Conservation (phyloP, 176 grass and related monocot genomes). For the Sorghum bicolor region DNA sequence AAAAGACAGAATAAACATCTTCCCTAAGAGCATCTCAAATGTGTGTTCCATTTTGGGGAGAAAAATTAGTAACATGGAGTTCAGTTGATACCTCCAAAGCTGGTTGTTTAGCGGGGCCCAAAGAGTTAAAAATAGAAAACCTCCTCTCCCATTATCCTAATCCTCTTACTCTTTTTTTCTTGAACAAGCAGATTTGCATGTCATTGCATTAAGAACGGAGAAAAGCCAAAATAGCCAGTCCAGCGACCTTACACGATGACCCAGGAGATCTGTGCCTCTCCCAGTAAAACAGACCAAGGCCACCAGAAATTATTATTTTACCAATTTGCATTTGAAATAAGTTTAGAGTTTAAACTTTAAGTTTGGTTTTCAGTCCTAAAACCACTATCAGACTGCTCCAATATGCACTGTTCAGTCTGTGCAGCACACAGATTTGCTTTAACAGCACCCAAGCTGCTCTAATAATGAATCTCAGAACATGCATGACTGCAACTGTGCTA, state of each 20-base stretch:
- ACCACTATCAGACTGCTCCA: background rate
- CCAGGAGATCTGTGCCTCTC: background rate
- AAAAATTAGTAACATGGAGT: background rate
- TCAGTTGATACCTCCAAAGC: background rate
- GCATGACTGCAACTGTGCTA: background rate
- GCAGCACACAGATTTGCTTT: background rate
- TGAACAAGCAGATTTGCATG: background rate
- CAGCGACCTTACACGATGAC: background rate
- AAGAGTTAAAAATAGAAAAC: background rate
- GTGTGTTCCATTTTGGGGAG: background rate
- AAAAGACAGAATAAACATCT: slow-evolving; percentile 24
- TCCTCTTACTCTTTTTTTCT: background rate
- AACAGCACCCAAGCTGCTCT: background rate
- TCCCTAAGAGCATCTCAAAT: background rate
- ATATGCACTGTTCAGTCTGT: background rate
- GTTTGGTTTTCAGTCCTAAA: background rate
- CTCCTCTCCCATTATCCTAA: background rate
- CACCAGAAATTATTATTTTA: background rate
- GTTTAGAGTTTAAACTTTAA: background rate
- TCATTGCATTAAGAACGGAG: background rate
- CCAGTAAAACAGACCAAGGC: background rate
- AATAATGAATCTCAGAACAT: slow-evolving; percentile 13
- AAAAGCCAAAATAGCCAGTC: background rate
- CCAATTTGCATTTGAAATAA: background rate
- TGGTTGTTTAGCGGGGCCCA: background rate